phyloP scores from a whole-genome alignment of 331 rosid genomes.

The Pyracantha coccinea region DNA sequence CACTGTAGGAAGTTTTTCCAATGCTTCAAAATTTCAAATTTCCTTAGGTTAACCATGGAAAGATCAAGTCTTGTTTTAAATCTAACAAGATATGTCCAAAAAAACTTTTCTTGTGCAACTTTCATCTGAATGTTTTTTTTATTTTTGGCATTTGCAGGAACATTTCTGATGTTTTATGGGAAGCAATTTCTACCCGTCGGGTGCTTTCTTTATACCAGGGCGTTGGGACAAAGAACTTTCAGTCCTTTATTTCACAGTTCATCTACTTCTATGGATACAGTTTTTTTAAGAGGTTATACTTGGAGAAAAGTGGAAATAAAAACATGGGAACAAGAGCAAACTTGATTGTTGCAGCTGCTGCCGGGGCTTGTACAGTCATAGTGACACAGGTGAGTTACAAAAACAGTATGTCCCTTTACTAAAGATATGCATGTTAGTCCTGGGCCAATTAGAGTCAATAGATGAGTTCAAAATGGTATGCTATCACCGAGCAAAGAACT shows the following conservation, averaged over 20 bases:
- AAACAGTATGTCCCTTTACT: not conserved
- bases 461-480: not conserved
- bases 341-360: slow-evolving; percentile 74
- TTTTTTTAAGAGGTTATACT: slow-evolving; percentile 69
- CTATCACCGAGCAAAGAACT: not conserved
- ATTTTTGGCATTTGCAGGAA: slow-evolving; percentile 46
- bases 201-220: slow-evolving; percentile 89
- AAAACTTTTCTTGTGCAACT: not conserved
- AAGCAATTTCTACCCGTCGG: slow-evolving; percentile 69
- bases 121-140: not conserved
- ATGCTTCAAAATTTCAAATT: not conserved
- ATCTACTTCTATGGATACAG: slow-evolving; percentile 94
- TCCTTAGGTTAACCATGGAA: not conserved
- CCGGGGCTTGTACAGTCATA: slow-evolving; percentile 82
- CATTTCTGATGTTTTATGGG: slow-evolving; percentile 89
- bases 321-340: slow-evolving; percentile 74
- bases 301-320: slow-evolving; percentile 61
- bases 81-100: not conserved
- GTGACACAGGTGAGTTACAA: slow-evolving; percentile 58
- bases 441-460: not conserved
- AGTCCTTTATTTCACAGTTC: slow-evolving; percentile 69
- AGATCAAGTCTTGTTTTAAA: not conserved
- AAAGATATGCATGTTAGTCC: not conserved
- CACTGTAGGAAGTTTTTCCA: not conserved
- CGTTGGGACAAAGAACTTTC: slow-evolving; percentile 88